Evolutionary conservation across 441 rosid genomes (phyloP).

Genomic region (Geranium incanum): DNA sequence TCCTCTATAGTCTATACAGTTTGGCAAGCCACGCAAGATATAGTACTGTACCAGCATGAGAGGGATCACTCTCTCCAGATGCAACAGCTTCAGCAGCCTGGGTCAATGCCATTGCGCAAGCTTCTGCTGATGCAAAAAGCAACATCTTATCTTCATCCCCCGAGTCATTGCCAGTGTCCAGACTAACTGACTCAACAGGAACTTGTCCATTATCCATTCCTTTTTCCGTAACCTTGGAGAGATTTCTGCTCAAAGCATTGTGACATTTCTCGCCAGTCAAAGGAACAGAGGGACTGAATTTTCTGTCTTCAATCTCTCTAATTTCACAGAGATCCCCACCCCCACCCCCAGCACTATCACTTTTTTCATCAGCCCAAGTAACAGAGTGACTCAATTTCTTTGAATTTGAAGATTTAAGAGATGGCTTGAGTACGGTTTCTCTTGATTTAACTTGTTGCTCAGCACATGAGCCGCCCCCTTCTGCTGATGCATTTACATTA

Average conservation of each 20-base stretch:
- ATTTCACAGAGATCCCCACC: constrained; percentile 42
- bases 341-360: constrained; percentile 26
- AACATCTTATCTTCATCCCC: constrained; percentile 31
- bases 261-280: constrained; percentile 23
- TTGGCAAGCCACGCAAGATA: neutral
- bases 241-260: constrained; percentile 12
- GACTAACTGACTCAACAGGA: constrained; percentile 18
- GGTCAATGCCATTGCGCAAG: constrained; percentile 66
- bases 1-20: neutral
- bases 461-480: constrained; percentile 24
- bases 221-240: constrained; percentile 15
- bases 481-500: constrained; percentile 15
- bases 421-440: constrained; percentile 46
- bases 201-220: constrained; percentile 14
- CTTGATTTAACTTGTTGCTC: constrained; percentile 27
- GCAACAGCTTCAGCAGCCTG: constrained; percentile 72
- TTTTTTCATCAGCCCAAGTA: constrained; percentile 71
- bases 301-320: constrained; percentile 30
- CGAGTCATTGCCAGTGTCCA: constrained; percentile 3
- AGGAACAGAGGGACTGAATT: constrained; percentile 14
- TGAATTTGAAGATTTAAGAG: constrained; percentile 52
- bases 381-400: constrained; percentile 48
- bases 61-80: constrained; percentile 44
- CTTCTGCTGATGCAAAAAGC: constrained; percentile 63
- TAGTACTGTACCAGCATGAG: constrained; percentile 49